Evolutionary conservation across 1,139 yeast species (phyloP), one percentile per base, ranked within the genome.

Genomic region (Candida pseudoviswanathii): DNA sequence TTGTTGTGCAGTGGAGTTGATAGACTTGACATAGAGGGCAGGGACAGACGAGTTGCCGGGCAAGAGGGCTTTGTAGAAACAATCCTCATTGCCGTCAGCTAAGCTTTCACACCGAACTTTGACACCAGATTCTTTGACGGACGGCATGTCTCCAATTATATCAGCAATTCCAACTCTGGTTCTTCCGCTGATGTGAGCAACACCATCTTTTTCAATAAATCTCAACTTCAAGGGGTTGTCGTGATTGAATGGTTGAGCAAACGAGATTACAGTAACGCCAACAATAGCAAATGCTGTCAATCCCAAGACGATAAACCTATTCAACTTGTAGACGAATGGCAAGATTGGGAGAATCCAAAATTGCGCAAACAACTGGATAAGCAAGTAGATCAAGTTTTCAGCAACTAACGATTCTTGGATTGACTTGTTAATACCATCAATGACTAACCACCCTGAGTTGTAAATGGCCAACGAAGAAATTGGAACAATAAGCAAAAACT

Each of bases 261-360:
- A 55, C 8, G 75, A 57, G 2, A 82, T 65, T 3, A 65, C 54
- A 2, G 73, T 54, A 0, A 77, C 66, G 1, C 82, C 77, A 31
- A 66, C 53, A 4, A 73, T 51, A 1, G 68, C 52, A 1, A 77
- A 48, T 24, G 82, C 59, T 2, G 44, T 38, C 34, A 56, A 49
- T 0, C 72, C 58, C 6, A 78, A 57, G 4, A 82, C 73, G 43
- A 84, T 66, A 29, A 80, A 56, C 46, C 77, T 74, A 63, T 87
- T 87, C 45, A 88, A 62, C 58, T 87, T 86, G 68, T 86, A 86
- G 41, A 84, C 71, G 61, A 89, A 89, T 7, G 96, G 94, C 45
- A 88, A 61, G 24, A 85, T 64, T 7, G 94, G 85, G 1, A 84
- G 54, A 0, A 84, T 75, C 59, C 86, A 66, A 0, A 74, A 57